Base-by-base conservation (phyloP, 2,329 filamentous ascomycete genomes). In the Fusarium mexicanum region DNA sequence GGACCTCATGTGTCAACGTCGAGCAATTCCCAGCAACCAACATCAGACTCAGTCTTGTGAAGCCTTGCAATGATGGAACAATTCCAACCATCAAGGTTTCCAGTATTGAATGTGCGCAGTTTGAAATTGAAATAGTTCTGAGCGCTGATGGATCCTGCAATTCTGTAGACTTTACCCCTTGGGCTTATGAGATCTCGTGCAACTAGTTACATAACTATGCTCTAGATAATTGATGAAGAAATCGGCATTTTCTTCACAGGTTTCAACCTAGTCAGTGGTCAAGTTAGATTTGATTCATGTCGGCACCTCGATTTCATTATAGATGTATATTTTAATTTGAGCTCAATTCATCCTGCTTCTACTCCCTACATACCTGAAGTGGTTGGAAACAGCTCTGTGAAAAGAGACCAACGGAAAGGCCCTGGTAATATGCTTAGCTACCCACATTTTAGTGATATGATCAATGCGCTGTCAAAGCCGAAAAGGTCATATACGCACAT, bases 351-450 rank as follows among this genome's bases (percentile, higher is more conserved):
- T 18, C 22, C 12, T 18, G 16, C 14, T n/a, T n/a, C 14, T n/a
- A 33, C 10, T n/a, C 22, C 11, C 10, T 1, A 10, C 12, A 17
- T n/a, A 17, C 4, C 14, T 17, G 14, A 17, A 5, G 16, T 1
- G 11, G 7, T 4, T 31, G 7, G 3, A 9, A 17, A n/a, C 26
- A n/a, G 4, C 8, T 31, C 0, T 5, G 16, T 35, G 9, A 17
- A 2, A 44, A 44, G n/a, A 10, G 18, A 29, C 26, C 9, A 29
- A 8, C 5, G 24, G 13, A 29, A 29, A 16, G 10, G 2, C 12
- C 8, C 7, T 51, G 9, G 12, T 24, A 8, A 24, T 4, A 20
- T 35, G 22, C 8, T 4, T 20, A 11, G 12, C 17, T 35, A 31
- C 9, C 16, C 16, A 18, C 9, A 10, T 11, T n/a, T 17, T 5